Conservation (phyloP, 2,329 filamentous ascomycete genomes). For the Penicillium sumatraense region DNA sequence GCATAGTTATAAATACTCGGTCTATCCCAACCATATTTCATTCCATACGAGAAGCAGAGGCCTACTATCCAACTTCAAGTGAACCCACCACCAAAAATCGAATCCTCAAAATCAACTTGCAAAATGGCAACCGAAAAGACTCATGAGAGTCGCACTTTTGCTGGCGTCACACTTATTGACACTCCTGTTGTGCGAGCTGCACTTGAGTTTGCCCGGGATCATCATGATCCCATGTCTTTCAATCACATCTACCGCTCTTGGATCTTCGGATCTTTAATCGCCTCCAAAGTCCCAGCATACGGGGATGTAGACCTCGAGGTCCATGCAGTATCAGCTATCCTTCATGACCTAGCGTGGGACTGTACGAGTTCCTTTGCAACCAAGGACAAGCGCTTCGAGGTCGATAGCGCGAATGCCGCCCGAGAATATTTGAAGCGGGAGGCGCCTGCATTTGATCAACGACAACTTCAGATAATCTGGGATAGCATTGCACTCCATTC, state of each 20-base stretch:
- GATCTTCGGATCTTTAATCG: slow-evolving; percentile 1
- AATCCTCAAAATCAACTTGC: neutral
- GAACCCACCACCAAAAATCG: neutral
- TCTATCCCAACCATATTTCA: no score
- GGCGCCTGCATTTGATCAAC: slow-evolving; percentile 42
- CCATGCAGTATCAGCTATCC: slow-evolving; percentile 9
- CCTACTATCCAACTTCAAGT: neutral
- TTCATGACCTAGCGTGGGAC: slow-evolving; percentile 44
- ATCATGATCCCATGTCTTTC: slow-evolving; percentile 3
- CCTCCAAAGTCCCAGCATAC: neutral
- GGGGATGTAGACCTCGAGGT: neutral
- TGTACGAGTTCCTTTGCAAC: slow-evolving; percentile 41
- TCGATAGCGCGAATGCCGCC: slow-evolving; percentile 55
- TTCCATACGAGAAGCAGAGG: no score
- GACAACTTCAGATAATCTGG: slow-evolving; percentile 53
- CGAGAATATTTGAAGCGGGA: slow-evolving; percentile 42
- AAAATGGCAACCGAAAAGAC: neutral
- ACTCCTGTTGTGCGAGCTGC: slow-evolving; percentile 1
- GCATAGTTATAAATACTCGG: no score
- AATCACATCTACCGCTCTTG: slow-evolving; percentile 7
- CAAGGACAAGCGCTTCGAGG: slow-evolving; percentile 55
- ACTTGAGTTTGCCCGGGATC: slow-evolving; percentile 2
- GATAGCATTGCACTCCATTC: slow-evolving; percentile 56
- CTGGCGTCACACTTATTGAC: slow-evolving; percentile 5
- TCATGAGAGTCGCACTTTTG: slow-evolving; percentile 13